A percentile compares a stretch with the other conserved stretches of the same genome.
These are phyloP conservation scores for Alisma plantagoaquatica DNA, from an alignment of 106 monocot species.

Conservation along the genomic window DNA sequence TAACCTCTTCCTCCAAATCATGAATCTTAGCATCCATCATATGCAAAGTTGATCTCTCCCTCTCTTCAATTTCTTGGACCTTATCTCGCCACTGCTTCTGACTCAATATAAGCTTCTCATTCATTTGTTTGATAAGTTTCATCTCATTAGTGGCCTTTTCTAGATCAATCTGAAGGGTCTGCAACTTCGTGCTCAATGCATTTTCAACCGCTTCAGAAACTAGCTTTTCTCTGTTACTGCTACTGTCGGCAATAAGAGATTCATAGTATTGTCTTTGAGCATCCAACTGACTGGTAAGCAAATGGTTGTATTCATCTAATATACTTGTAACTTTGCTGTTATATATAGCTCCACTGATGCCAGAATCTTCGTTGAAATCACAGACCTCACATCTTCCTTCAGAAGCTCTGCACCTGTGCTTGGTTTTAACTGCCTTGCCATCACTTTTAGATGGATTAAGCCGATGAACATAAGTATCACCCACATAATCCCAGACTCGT, in stretches of 20 bases:
- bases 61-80: conserved; percentile 63
- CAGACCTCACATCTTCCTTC: conserved; percentile 38
- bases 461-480: conserved; percentile 89
- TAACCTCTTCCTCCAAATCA: conserved; percentile 80
- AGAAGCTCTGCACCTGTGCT: conserved; percentile 21
- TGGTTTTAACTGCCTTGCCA: conserved; percentile 44
- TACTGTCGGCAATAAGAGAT: conserved; percentile 48
- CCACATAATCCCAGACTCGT: conserved; percentile 94
- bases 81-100: conserved; percentile 60
- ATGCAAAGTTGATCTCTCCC: conserved; percentile 45
- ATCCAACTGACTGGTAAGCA: conserved; percentile 78
- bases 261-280: conserved; percentile 91
- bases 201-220: conserved; percentile 63
- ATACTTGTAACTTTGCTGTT: conserved; percentile 81
- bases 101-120: conserved; percentile 61
- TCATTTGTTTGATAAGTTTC: conserved; percentile 49
- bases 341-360: conserved; percentile 44
- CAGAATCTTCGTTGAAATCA: conserved; percentile 41
- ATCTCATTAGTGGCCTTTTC: conserved; percentile 49
- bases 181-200: conserved; percentile 45
- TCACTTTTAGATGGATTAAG: conserved; percentile 83
- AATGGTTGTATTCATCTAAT: conserved; percentile 71
- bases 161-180: conserved; percentile 50
- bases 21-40: conserved; percentile 60
- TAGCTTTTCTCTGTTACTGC: conserved; percentile 33